Evolutionary conservation across 2,329 filamentous ascomycete genomes (phyloP), one percentile per base, ranked within the genome.

Genomic region (Anisogramma anomala): DNA sequence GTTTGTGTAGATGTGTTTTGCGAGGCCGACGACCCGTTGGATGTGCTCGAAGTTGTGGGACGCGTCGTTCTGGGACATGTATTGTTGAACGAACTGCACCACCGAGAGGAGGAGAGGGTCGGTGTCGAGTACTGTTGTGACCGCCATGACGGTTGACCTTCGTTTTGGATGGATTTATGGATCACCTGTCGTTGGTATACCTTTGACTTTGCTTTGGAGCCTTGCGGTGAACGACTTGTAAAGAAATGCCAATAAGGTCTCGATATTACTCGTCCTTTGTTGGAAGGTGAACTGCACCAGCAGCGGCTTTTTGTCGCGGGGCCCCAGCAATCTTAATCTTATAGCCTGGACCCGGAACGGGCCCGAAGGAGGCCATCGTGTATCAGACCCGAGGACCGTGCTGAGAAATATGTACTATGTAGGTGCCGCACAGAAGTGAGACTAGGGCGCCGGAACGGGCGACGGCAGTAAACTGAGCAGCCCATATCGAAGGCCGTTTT

Each of bases 1-100:
- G 42, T 48, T 28, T 7, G 52, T 57, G 43, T 83, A 68, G 48
- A 87, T 81, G 50, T 72, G 65, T 33, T 75, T 74, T 6, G 86
- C 75, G 26, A 91, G 73, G n/a, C 72, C 70, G 17, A 87, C 64
- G 17, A 95, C 87, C 39, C 88, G 81, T 48, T 77, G 67, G 53
- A 94, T 84, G 60, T 95, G 88, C 42, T 75, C 67, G 66, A 84
- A 93, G 65, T 94, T 85, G 65, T 95, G 88, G 2, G 85, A 94
- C 38, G 77, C 77, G 62, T 95, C 88, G 62, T 85, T 85, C 48
- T 74, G 68, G 33, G 74, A 67, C 80, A 88, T 89, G 66, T 83
- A 86, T 31, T 69, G 64, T 54, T 76, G 66, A 39, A 85, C 79
- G 57, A 80, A 84, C 33, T 64, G 62, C 14, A 74, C 76, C 45